Evolutionary conservation across 345 rosid genomes (phyloP).

Genomic region (Mercurialis annua): DNA sequence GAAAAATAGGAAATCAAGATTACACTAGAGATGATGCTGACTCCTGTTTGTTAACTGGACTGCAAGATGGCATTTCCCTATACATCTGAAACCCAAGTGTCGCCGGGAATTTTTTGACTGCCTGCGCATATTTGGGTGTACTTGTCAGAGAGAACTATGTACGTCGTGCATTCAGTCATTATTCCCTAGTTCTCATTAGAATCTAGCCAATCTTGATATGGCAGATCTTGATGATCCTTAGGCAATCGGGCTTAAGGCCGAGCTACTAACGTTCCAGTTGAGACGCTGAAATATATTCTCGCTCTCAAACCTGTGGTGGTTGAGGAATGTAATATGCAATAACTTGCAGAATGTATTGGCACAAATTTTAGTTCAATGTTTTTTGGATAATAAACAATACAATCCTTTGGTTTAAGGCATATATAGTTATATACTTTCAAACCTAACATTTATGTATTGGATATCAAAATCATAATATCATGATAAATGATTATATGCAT

Average conservation of each 20-base stretch:
- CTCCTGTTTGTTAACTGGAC: slow-evolving; percentile 6
- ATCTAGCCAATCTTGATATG: background rate
- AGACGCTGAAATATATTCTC: too few species aligned
- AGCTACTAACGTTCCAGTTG: background rate
- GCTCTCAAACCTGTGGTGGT: too few species aligned
- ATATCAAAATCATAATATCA: too few species aligned
- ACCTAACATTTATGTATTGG: too few species aligned
- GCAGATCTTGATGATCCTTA: background rate
- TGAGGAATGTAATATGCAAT: too few species aligned
- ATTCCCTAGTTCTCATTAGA: background rate
- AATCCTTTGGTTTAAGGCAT: too few species aligned
- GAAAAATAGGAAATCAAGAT: slow-evolving; percentile 60
- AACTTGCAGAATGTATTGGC: too few species aligned
- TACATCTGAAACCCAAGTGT: background rate
- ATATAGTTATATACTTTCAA: too few species aligned
- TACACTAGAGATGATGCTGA: slow-evolving; percentile 32
- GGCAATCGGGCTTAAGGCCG: background rate
- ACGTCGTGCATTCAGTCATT: background rate
- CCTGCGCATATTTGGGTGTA: slow-evolving; percentile 11
- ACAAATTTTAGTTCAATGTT: too few species aligned
- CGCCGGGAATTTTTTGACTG: slow-evolving; percentile 3
- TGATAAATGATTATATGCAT: too few species aligned
- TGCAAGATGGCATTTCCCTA: slow-evolving; percentile 10
- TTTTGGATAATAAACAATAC: too few species aligned
- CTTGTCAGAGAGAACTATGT: background rate